A percentile compares a stretch with the other conserved stretches of the same genome.
These are phyloP conservation scores for Euphrasia confusa DNA, from an alignment of 257 asterid species.

Conservation along the genomic window DNA sequence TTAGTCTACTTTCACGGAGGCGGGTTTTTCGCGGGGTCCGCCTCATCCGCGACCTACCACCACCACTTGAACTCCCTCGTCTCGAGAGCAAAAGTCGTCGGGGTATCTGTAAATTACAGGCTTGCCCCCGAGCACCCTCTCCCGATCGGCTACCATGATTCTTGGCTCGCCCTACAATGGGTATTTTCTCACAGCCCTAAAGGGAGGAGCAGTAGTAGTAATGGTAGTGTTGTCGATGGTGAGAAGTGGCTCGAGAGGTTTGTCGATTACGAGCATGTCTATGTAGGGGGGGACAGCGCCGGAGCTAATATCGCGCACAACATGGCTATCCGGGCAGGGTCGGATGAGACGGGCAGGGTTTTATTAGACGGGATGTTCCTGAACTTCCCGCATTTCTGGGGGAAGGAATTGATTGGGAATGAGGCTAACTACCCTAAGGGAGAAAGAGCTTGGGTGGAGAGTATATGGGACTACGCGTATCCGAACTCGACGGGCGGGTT, in stretches of 20 bases:
- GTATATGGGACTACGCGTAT: slow-evolving; percentile 39
- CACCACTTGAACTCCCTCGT: slow-evolving; percentile 33
- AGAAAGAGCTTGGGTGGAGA: slow-evolving; percentile 15
- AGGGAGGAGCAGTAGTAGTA: slow-evolving; percentile 19
- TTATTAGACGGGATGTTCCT: slow-evolving; percentile 40
- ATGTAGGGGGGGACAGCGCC: slow-evolving; percentile 61
- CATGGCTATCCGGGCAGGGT: slow-evolving; percentile 42
- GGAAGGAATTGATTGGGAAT: slow-evolving; percentile 30
- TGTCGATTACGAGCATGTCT: slow-evolving; percentile 41
- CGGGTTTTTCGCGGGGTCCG: slow-evolving; percentile 38
- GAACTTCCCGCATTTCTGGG: slow-evolving; percentile 59
- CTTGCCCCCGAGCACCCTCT: slow-evolving; percentile 63
- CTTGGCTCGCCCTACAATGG: slow-evolving; percentile 57
- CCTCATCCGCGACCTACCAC: slow-evolving; percentile 37
- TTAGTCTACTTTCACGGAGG: slow-evolving; percentile 67
- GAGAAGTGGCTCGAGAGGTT: slow-evolving; percentile 43
- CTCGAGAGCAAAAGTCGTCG: slow-evolving; percentile 35
- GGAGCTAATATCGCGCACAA: slow-evolving; percentile 62
- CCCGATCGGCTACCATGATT: slow-evolving; percentile 52
- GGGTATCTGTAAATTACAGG: slow-evolving; percentile 54
- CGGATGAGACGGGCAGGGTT: slow-evolving; percentile 22
- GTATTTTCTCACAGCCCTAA: slow-evolving; percentile 35
- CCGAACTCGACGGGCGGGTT: slow-evolving; percentile 38
- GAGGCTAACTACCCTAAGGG: slow-evolving; percentile 10
- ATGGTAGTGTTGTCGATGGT: background rate